Conservation (phyloP, 768 basidiomycete species). For the Rubroboletus satanas region DNA sequence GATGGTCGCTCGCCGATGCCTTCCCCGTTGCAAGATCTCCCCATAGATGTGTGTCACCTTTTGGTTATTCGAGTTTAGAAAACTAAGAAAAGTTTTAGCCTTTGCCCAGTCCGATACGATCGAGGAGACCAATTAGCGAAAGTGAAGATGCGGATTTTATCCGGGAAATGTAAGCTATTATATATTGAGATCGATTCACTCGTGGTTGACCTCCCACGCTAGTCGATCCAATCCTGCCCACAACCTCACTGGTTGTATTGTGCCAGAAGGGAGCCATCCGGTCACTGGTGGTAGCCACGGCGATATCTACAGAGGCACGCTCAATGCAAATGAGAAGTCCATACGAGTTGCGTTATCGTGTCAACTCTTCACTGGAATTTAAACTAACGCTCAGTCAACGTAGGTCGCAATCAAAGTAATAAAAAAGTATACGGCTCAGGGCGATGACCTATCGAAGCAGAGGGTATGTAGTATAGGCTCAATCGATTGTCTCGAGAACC, state of each 20-base stretch:
- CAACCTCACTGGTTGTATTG: conserved; percentile 16
- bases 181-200: background rate
- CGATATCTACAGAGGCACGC: conserved; percentile 18
- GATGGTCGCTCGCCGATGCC: too few relatives aligned
- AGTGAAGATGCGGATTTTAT: conserved; percentile 5
- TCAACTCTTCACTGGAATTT: background rate
- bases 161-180: conserved; percentile 8
- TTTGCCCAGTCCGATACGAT: conserved; percentile 1
- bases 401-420: conserved; percentile 28
- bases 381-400: background rate
- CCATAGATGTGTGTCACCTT: background rate
- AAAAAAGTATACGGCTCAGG: conserved; percentile 17
- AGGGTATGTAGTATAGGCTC: conserved; percentile 4
- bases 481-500: background rate
- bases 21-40: background rate
- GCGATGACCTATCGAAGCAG: conserved; percentile 8
- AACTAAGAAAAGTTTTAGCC: background rate
- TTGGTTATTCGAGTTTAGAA: background rate
- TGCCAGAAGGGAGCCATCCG: conserved; percentile 7
- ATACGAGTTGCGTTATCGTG: conserved; percentile 5
- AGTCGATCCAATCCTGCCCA: conserved; percentile 10
- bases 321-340: conserved; percentile 10
- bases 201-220: background rate
- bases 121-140: background rate
- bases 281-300: conserved; percentile 20